Evolutionary conservation across 2,329 filamentous ascomycete species (phyloP), one percentile per base, ranked within the genome.

Genomic region (Paraconiothyrium sp.): DNA sequence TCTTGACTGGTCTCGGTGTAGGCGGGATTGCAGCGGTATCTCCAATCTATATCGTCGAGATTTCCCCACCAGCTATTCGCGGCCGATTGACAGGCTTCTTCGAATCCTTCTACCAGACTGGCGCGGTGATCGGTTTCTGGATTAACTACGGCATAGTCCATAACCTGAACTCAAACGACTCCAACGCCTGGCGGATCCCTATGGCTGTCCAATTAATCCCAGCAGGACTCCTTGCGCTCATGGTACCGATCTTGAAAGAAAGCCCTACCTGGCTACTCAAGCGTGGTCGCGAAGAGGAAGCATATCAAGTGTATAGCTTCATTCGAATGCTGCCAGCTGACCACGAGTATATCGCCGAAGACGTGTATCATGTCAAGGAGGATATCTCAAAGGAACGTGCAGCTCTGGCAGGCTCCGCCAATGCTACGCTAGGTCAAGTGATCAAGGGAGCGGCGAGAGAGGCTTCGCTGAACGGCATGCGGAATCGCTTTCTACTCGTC

Each of bases 181-280:
- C 78, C 60, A 76, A 72, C 55, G 81, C 83, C 59, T 84, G 82
- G 82, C 66, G 81, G 30, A 82, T 83, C 56, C 81, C 81, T 4
- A 81, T 90, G 62, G 86, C 83, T 1, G 84, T 92, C 1, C 89
- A 91, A 77, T 82, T 92, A 3, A 88, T 91, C 54, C 89, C 89
- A 0, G 88, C 83, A 1, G 89, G 88, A 2, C 71, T 91, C 1
- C 81, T 92, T 14, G 48, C 82, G 22, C 54, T 80, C 30, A 81
- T 81, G 4, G 70, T 39, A 10, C 66, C 82, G 57, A 83, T 80
- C 76, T 70, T 83, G 48, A 75, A 68, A 51, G 81, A 83, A 57
- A 78, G 75, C 11, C 81, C 81, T 5, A 72, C 81, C 44, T 83
- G 81, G 81, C 73, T 82, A 4, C 72, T 82, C 59, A 74, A 71